phyloP scores from a whole-genome alignment of 2,329 filamentous ascomycete species.

The Sclerotinia glacialis region DNA sequence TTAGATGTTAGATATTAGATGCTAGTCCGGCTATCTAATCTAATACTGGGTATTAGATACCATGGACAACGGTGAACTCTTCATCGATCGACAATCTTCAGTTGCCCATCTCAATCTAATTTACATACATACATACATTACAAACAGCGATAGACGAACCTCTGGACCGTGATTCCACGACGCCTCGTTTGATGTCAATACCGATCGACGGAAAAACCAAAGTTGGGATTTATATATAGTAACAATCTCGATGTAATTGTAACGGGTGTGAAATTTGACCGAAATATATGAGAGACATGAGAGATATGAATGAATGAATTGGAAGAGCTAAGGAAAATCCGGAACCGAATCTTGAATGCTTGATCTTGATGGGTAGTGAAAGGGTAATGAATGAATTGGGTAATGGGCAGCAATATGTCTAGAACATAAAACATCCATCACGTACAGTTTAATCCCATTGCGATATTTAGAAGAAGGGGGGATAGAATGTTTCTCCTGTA shows the following conservation, averaged over 20 bases:
- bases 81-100: neutral
- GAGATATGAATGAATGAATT: neutral
- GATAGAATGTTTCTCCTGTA: no score
- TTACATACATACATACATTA: no score
- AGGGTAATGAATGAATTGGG: no score
- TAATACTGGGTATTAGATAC: no score
- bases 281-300: neutral
- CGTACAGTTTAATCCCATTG: neutral
- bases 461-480: no score
- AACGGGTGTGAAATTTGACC: neutral
- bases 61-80: neutral
- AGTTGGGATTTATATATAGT: constrained; percentile 1
- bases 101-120: no score
- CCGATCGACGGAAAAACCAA: no score
- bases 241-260: neutral
- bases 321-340: neutral
- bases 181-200: neutral
- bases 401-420: neutral
- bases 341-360: neutral
- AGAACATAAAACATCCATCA: neutral
- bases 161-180: neutral
- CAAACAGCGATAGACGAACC: neutral
- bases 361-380: no score
- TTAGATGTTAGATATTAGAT: neutral
- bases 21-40: neutral